phyloP scores from a whole-genome alignment of 2,329 filamentous ascomycete genomes.

The Albifimbria verrucaria region DNA sequence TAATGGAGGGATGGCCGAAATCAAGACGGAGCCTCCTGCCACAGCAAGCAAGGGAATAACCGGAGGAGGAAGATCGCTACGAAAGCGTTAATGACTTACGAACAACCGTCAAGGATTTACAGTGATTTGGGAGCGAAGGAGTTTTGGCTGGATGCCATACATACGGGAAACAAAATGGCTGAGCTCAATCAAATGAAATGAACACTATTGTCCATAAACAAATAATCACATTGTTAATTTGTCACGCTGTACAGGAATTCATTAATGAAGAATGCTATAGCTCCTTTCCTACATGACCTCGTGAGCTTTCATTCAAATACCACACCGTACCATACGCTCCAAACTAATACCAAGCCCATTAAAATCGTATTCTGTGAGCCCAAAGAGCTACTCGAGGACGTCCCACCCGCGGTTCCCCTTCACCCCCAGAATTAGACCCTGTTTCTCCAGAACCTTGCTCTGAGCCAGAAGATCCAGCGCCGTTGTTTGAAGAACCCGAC shows the following conservation, averaged over 20 bases:
- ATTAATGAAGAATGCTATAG: neutral
- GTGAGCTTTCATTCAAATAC: too few relatives aligned
- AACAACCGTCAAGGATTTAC: neutral
- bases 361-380: neutral
- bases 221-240: neutral
- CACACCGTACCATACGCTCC: neutral
- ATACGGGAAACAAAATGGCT: neutral
- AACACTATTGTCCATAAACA: neutral
- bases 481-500: neutral
- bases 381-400: neutral
- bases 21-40: slow-evolving; percentile 7
- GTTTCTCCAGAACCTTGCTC: neutral
- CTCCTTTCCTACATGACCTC: too few relatives aligned
- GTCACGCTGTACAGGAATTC: too few relatives aligned
- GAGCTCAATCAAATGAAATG: neutral
- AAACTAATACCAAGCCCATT: neutral
- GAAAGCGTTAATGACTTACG: slow-evolving; percentile 13
- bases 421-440: neutral
- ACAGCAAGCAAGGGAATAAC: slow-evolving; percentile 4
- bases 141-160: neutral
- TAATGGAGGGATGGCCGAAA: slow-evolving; percentile 21
- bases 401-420: neutral
- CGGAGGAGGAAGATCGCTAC: slow-evolving; percentile 15
- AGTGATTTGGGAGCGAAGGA: neutral
- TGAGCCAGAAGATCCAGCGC: neutral